Base-by-base conservation (phyloP, 2,329 filamentous ascomycete species). In the Monilinia vaccinii-corymbosi region DNA sequence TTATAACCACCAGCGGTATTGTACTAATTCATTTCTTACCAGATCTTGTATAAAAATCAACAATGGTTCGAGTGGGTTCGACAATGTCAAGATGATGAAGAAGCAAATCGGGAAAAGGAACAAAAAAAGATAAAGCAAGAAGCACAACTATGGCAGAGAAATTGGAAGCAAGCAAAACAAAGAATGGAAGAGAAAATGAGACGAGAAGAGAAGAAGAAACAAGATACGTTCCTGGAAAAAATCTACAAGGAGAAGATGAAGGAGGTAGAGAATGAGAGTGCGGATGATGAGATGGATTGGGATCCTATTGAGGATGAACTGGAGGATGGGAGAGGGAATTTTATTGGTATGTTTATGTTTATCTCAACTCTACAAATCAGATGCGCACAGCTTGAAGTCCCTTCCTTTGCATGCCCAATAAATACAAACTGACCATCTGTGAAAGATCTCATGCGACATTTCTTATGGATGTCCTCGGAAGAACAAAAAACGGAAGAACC, bases 41-140 rank as follows among this genome's bases (percentile, higher is more conserved):
- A 60, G 59, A 38, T 60, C 21, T 44, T 78, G 48, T 78, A 78
- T 64, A 68, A 74, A 60, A 72, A 75, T 60, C 73, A 77, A 65
- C 75, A 78, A 61, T 80, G 78, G 77, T 78, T 74, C 63, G 68
- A 71, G n/a, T 79, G 77, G 77, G 72, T 79, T 7, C 70, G 73
- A 16, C 63, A 75, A 58, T 73, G 71, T 38, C 77, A 80, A 64
- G 71, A 75, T 18, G 71, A 75, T 32, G 77, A 79, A 67, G 78
- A 79, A 57, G 67, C 68, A 28, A 71, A 67, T 5, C 74, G 75
- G 32, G 77, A 79, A 48, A 78, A 75, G 48, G 78, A 80, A 65
- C 75, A 75, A 49, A 77, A 75, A 68, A 79, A 78, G 63, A 71
- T 79, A 56, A 78, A 79, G 65, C 70, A 74, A 40, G 78, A 80